phyloP scores from a whole-genome alignment of 2,329 filamentous ascomycete genomes.

The Colletotrichum spinosum region DNA sequence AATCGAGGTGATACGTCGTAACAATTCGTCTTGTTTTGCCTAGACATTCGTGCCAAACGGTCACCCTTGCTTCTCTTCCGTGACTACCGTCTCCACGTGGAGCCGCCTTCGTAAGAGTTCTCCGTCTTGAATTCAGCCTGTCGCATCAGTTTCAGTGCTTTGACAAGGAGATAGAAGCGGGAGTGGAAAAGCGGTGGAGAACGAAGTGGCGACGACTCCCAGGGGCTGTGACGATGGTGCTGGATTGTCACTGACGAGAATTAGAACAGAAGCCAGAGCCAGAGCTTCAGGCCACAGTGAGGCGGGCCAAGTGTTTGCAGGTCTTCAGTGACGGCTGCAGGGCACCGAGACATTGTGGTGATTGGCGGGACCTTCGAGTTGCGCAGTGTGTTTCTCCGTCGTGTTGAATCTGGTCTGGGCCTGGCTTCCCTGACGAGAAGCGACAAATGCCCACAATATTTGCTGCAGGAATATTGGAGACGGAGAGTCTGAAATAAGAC shows the following conservation, averaged over 20 bases:
- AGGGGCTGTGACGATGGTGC: neutral
- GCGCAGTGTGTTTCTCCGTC: conserved; percentile 8
- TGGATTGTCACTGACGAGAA: neutral
- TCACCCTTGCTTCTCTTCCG: neutral
- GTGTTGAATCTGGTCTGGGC: conserved; percentile 15
- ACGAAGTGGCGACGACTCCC: conserved; percentile 6
- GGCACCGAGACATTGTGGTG: conserved; percentile 26
- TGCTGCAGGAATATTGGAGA: conserved; percentile 28
- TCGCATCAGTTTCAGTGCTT: conserved; percentile 33
- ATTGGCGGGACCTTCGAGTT: conserved; percentile 16
- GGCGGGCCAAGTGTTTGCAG: conserved; percentile 24
- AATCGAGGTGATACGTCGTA: neutral
- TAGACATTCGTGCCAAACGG: neutral
- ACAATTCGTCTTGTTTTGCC: conserved; percentile 21
- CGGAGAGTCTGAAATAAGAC: neutral
- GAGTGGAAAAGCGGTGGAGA: conserved; percentile 17
- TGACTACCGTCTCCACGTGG: conserved; percentile 18
- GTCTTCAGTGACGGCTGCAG: conserved; percentile 26
- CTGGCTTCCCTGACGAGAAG: conserved; percentile 7
- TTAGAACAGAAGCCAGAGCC: too few species aligned
- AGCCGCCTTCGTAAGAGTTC: neutral
- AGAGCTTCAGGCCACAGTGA: neutral
- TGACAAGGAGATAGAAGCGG: conserved; percentile 8
- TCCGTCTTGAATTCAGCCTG: conserved; percentile 1
- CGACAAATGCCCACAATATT: conserved; percentile 16